Evolutionary conservation across 305 asterid genomes (phyloP), one percentile per base, ranked within the genome.

Genomic region (Fraxinus albicans): DNA sequence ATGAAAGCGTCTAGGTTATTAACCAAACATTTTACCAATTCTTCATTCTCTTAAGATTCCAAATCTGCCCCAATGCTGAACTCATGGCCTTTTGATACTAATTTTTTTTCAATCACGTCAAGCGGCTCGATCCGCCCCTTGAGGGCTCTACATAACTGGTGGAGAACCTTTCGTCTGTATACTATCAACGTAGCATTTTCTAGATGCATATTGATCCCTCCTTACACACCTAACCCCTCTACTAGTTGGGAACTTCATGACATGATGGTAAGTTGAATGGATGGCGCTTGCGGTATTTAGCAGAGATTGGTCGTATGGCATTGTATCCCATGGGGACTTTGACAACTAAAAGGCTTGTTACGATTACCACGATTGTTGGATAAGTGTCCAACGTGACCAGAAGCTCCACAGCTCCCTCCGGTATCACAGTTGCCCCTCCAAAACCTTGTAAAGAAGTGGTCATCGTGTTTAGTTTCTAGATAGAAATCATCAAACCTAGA

Each of bases 221-320:
- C 55, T 2, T 12, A 44, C 6, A 12, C 55, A 44, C 6, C n/a
- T 17, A 44, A 44, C 5, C 55, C 55, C 6, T 44, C n/a, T 12
- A 12, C 55, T 44, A 12, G 55, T 44, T 1, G 1, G 6, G 6
- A 44, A 44, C 55, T 44, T 44, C 55, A 44, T 44, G 6, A 44
- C 17, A 0, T 10, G 6, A 44, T 12, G 55, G n/a, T 44, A 44
- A 3, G 55, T 44, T 12, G n/a, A 44, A 13, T 1, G 6, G n/a
- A 44, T 0, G 0, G 1, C 0, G 1, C n/a, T 0, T 12, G 6
- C 0, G n/a, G 0, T 0, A 5, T 44, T 44, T 12, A 44, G n/a
- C 6, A 44, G 1, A 3, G 55, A 12, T 2, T 0, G n/a, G 1
- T 9, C 4, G 53, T 42, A 9, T 12, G n/a, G 4, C 6, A 2